Percentiles rank a stretch among this genome's conserved stretches.
Evolutionary conservation across 208 protist genomes (phyloP).

Genomic region (Polymyxa betae): DNA sequence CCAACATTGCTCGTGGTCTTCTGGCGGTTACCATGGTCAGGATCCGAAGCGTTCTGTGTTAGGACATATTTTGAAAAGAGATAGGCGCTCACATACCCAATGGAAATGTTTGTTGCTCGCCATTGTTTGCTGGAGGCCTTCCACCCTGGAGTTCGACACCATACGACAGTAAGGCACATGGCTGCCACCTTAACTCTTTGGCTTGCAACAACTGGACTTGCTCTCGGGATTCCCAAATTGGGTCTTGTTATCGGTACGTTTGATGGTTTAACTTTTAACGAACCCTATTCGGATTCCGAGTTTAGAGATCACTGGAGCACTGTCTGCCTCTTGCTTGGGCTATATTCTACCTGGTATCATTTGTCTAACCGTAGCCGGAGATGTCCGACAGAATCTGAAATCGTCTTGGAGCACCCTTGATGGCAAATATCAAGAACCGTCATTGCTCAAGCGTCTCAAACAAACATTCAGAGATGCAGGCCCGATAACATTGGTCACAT

Average conservation of each 20-base stretch:
- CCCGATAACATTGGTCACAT: not conserved
- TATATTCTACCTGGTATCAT: conserved; percentile 41
- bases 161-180: not conserved
- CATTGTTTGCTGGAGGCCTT: conserved; percentile 16
- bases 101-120: conserved; percentile 48
- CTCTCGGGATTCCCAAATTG: not conserved
- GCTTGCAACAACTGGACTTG: not conserved
- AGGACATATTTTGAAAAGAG: not conserved
- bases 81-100: conserved; percentile 15
- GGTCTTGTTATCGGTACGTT: conserved; percentile 1
- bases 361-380: not conserved
- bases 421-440: not conserved
- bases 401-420: not conserved
- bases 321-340: not conserved
- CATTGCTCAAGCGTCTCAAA: not conserved
- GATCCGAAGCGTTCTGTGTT: not conserved
- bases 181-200: not conserved
- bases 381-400: not conserved
- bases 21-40: not conserved
- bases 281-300: not conserved
- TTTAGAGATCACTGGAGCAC: not conserved
- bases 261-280: not conserved
- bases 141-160: not conserved
- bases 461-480: not conserved
- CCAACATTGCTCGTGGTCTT: not conserved